phyloP scores from a whole-genome alignment of 176 grass and related monocot species.

The Paspalum notatum region DNA sequence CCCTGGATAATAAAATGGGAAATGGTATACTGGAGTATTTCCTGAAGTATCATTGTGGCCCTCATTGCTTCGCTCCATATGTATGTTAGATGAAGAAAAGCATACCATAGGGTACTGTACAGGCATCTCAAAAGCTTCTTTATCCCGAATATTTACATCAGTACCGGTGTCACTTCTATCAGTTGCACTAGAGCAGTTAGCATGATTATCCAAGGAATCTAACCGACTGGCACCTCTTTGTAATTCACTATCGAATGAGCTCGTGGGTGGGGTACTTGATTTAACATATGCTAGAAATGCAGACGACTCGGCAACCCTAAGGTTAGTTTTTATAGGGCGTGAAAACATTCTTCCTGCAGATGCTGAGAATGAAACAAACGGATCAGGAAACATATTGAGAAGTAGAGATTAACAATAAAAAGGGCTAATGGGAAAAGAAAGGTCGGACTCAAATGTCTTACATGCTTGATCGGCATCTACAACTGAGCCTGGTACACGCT shows the following conservation, averaged over 20 bases:
- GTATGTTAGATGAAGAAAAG: constrained; percentile 64
- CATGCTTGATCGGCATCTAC: constrained; percentile 43
- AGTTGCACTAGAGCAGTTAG: constrained; percentile 34
- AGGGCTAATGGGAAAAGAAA: not conserved
- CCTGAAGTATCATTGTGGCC: constrained; percentile 55
- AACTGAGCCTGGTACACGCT: constrained; percentile 17
- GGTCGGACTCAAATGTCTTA: constrained; percentile 38
- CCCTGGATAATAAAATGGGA: constrained; percentile 80
- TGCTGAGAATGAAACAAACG: constrained; percentile 49
- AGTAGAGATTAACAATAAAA: constrained; percentile 15
- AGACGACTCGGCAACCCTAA: constrained; percentile 82
- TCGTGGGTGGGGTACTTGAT: constrained; percentile 51
- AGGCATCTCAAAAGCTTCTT: constrained; percentile 46
- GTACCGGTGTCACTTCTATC: constrained; percentile 43
- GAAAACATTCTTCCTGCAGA: constrained; percentile 64
- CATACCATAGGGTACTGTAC: constrained; percentile 53
- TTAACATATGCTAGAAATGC: constrained; percentile 96
- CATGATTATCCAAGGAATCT: constrained; percentile 38
- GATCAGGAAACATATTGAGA: constrained; percentile 33
- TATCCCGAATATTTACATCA: constrained; percentile 41
- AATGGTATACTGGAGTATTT: constrained; percentile 58
- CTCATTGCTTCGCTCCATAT: constrained; percentile 66
- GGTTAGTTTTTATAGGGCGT: constrained; percentile 68
- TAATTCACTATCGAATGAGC: constrained; percentile 41
- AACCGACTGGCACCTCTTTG: constrained; percentile 48